Conservation (phyloP, 2,329 filamentous ascomycete genomes). For the Byssoonygena ceratinophila region DNA sequence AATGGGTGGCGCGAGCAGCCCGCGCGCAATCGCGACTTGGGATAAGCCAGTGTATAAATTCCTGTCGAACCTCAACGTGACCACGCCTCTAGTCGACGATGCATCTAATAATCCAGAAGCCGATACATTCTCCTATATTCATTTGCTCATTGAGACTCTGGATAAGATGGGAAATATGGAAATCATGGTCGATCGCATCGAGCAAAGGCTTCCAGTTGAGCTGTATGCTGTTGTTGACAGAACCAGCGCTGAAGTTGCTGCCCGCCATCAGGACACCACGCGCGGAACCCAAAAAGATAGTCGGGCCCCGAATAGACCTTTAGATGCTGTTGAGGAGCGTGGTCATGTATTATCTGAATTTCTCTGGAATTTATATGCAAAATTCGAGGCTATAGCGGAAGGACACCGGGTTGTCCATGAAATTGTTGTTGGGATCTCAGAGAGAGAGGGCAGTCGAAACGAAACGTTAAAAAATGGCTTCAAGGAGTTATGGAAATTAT, state of each 20-base stretch:
- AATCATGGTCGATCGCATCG: slow-evolving; percentile 75
- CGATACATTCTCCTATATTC: slow-evolving; percentile 89
- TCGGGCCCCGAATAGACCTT: slow-evolving; percentile 48
- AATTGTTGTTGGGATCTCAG: slow-evolving; percentile 73
- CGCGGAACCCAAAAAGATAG: slow-evolving; percentile 39
- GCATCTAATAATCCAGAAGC: slow-evolving; percentile 86
- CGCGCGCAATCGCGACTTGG: slow-evolving; percentile 34
- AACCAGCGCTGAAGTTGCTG: slow-evolving; percentile 86
- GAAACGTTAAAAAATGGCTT: slow-evolving; percentile 73
- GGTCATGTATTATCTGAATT: slow-evolving; percentile 83
- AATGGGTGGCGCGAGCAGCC: slow-evolving; percentile 22
- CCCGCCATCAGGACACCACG: slow-evolving; percentile 76
- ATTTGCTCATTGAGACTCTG: slow-evolving; percentile 73
- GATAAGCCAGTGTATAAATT: slow-evolving; percentile 48
- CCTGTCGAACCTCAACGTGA: slow-evolving; percentile 47
- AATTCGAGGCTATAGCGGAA: slow-evolving; percentile 94
- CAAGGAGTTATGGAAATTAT: slow-evolving; percentile 93
- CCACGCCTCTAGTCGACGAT: slow-evolving; percentile 62
- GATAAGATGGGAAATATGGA: slow-evolving; percentile 84
- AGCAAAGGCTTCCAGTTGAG: slow-evolving; percentile 86
- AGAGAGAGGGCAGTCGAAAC: slow-evolving; percentile 59
- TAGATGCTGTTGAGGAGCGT: slow-evolving; percentile 62
- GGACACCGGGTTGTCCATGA: slow-evolving; percentile 90
- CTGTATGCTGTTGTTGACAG: slow-evolving; percentile 89
- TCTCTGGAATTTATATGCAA: slow-evolving; percentile 83